Evolutionary conservation across 305 asterid species (phyloP).

Genomic region (Plantago lanceolata): DNA sequence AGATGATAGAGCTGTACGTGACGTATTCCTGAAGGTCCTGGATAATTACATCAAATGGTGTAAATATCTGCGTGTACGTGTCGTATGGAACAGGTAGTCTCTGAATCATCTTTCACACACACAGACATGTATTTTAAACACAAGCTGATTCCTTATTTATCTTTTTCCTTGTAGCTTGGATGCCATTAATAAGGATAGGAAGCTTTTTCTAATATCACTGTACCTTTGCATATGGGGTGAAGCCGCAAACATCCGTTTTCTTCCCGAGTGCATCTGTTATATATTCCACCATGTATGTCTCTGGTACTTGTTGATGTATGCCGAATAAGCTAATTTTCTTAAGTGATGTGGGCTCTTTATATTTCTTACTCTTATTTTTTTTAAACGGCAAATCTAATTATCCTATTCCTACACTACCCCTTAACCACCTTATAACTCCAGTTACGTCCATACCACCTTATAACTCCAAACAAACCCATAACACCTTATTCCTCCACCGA

Average conservation of each 20-base stretch:
- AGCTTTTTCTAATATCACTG: conserved; percentile 72
- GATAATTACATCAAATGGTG: conserved; percentile 99
- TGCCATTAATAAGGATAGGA: conserved; percentile 86
- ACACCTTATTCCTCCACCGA: too few species aligned
- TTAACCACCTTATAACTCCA: too few species aligned
- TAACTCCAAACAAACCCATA: too few species aligned
- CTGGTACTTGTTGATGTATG: conserved; percentile 21
- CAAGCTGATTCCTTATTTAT: conserved; percentile 21
- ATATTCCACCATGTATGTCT: conserved; percentile 85
- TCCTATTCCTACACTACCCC: too few species aligned
- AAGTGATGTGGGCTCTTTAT: conserved; percentile 1
- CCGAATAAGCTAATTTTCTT: conserved; percentile 9
- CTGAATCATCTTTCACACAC: conserved; percentile 22
- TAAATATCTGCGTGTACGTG: conserved; percentile 74
- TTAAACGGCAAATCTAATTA: too few species aligned
- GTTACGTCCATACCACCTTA: too few species aligned
- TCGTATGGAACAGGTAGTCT: conserved; percentile 80
- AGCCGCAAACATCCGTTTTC: conserved; percentile 95
- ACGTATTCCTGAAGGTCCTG: conserved; percentile 86
- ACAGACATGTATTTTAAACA: not conserved
- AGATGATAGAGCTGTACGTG: conserved; percentile 82
- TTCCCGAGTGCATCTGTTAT: conserved; percentile 97
- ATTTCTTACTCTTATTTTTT: too few species aligned
- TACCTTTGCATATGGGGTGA: conserved; percentile 98
- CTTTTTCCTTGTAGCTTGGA: conserved; percentile 56